A percentile compares a stretch with the other conserved stretches of the same genome.
phyloP scores from a whole-genome alignment of 257 asterid genomes.

The Solanum gandarillasii region DNA sequence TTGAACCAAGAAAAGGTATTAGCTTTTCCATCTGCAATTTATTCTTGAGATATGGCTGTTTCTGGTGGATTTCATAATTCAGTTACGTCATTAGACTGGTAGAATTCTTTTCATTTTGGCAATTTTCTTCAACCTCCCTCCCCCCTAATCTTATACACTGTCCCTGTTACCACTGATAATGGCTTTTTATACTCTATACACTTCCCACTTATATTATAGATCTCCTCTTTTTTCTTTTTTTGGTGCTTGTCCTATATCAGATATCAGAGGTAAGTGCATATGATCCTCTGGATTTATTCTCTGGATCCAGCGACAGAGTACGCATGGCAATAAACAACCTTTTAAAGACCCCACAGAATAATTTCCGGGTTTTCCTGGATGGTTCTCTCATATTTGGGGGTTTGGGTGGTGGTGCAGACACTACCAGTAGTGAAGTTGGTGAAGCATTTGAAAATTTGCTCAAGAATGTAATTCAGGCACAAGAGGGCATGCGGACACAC shows the following conservation, averaged over 20 bases:
- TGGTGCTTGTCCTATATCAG: constrained; percentile 20
- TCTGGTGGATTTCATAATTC: too few relatives aligned
- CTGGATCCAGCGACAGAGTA: constrained; percentile 72
- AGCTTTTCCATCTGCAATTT: background rate
- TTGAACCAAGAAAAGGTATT: constrained; percentile 55
- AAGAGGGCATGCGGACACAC: constrained; percentile 54
- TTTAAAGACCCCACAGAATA: constrained; percentile 77
- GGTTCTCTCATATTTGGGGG: constrained; percentile 72
- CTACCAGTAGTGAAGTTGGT: constrained; percentile 21
- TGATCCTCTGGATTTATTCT: constrained; percentile 81
- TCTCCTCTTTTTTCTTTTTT: background rate
- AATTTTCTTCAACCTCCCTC: too few relatives aligned
- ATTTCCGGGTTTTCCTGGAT: constrained; percentile 80
- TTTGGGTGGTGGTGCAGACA: constrained; percentile 52
- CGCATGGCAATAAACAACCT: constrained; percentile 56
- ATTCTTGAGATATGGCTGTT: background rate
- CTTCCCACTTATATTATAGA: background rate
- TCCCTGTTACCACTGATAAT: too few relatives aligned
- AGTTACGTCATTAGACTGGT: too few relatives aligned
- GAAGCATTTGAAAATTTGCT: constrained; percentile 56
- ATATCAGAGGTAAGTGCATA: constrained; percentile 64
- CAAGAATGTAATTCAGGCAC: constrained; percentile 41
- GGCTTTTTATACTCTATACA: background rate
- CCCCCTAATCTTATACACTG: too few relatives aligned
- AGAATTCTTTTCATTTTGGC: too few relatives aligned